Evolutionary conservation across 192 early-diverging fungal genomes (phyloP), one percentile per base, ranked within the genome.

Genomic region (Polychytrium aggregatum): DNA sequence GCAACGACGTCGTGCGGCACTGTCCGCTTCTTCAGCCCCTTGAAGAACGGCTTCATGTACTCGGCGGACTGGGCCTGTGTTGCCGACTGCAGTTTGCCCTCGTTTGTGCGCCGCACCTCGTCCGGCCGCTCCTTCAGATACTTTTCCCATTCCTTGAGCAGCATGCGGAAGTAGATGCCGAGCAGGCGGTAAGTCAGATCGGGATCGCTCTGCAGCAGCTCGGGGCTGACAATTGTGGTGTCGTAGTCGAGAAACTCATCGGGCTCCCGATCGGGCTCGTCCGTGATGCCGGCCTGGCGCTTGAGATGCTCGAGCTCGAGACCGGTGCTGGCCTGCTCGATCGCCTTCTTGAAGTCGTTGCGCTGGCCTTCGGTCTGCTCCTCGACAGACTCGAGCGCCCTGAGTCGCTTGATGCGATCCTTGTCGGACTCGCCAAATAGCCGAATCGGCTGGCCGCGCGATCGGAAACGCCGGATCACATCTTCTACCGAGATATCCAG

Each of bases 21-120:
- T 6, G 68, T 63, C 42, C 79, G 75, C 31, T 70, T 73, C 46
- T 92, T 88, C 13, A 98, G 66, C 46, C 65, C 74, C 51, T 83
- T 81, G 55, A 97, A 90, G 34, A 97, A 82, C n/a, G 95, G 95
- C 55, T 81, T 79, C 44, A 98, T 54, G 56, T 94, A 89, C 46
- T 95, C 90, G 8, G 72, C 71, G 14, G 85, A 82, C 60, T 97
- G 95, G 14, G 68, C 73, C 53, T 85, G 82, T 16, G 82, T 89
- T 14, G 88, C 89, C 2, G 83, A 76, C 1, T 78, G 77, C 46
- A 82, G 55, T 58, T 92, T 90, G 46, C 92, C 88, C 43, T 84
- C 71, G 14, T 79, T 74, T 41, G 79, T 81, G 40, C 84, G 72
- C 44, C 87, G 87, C 20, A 82, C 76, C 26, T 87, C 87, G 40